Conservation (phyloP, 257 asterid genomes). For the Solanum gandarillasii region DNA sequence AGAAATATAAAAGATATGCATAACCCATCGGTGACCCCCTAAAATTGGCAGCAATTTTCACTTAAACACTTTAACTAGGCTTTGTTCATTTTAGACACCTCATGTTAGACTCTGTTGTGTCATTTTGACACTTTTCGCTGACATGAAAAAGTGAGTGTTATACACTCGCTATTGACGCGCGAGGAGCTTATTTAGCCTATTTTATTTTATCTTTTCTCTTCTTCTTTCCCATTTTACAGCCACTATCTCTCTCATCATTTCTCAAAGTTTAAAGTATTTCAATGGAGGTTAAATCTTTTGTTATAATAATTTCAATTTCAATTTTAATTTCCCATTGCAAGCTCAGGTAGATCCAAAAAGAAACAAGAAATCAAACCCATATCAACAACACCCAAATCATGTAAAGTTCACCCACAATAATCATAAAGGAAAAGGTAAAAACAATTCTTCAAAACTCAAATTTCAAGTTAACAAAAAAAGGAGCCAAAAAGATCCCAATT, state of each 20-base stretch:
- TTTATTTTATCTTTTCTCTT: too few relatives aligned
- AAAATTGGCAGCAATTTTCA: background rate
- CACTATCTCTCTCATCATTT: too few relatives aligned
- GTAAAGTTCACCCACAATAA: background rate
- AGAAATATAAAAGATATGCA: background rate
- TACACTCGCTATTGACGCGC: too few relatives aligned
- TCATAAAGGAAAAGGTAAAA: background rate
- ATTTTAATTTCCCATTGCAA: background rate
- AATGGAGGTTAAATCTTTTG: too few relatives aligned
- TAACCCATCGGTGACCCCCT: background rate
- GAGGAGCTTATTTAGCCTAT: too few relatives aligned
- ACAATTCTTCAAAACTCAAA: background rate
- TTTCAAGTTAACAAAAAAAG: background rate
- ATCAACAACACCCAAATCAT: background rate
- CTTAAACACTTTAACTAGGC: too few relatives aligned
- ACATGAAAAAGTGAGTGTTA: too few relatives aligned
- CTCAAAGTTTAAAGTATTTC: too few relatives aligned
- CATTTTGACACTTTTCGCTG: background rate
- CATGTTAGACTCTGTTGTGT: background rate
- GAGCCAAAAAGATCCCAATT: background rate
- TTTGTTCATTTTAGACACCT: background rate
- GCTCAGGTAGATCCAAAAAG: background rate
- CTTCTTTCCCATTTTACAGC: too few relatives aligned
- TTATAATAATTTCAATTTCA: too few relatives aligned
- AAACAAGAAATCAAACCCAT: background rate